Evolutionary conservation across 2,329 filamentous ascomycete species (phyloP), one percentile per base, ranked within the genome.

Genomic region (Cladosporium sphaerospermum): DNA sequence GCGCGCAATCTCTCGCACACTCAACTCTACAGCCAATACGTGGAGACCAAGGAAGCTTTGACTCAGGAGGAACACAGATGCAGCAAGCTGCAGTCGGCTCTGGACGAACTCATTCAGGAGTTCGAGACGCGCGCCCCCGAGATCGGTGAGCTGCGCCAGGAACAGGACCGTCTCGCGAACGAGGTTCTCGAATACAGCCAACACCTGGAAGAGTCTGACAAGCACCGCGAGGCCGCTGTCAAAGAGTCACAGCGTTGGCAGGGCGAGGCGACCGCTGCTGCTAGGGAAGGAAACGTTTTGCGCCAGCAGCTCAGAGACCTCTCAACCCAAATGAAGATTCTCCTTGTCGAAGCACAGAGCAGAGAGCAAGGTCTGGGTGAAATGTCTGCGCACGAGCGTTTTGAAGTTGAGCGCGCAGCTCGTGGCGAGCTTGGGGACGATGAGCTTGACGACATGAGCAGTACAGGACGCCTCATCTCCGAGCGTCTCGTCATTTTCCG

Each of bases 401-500:
- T 82, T 44, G 85, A 89, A 55, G 78, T 96, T 36, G 83, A 95
- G 67, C 85, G 86, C 58, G 78, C 95, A 7, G 85, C 89, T 57
- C 81, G 82, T 55, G 87, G 89, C 50, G 84, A 93, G 62, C 75
- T 92, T 19, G 78, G 81, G 8, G 86, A 89, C 53, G 82, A 85
- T 53, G 78, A 81, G 6, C 72, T 88, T 6, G 81, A 86, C 33
- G 87, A 89, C 59, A 78, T 91, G 67, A 91, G 87, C 4, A 86
- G 90, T 57, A 95, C 91, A 1, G 89, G 92, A 62, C 85, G 84
- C 53, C 86, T 96, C 69, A 96, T 99, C 62, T 93, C 87, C 28
- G 83, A 93, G 64, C 86, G 91, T 56, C 77, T 97, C n/a, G 87
- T 91, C 8, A 83, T 90, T 1, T 99, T 95, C 80, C 89, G 88